Percentiles rank a stretch among this genome's conserved stretches.
phyloP scores from a whole-genome alignment of 495 filamentous ascomycete species.

The Tuber brumale region DNA sequence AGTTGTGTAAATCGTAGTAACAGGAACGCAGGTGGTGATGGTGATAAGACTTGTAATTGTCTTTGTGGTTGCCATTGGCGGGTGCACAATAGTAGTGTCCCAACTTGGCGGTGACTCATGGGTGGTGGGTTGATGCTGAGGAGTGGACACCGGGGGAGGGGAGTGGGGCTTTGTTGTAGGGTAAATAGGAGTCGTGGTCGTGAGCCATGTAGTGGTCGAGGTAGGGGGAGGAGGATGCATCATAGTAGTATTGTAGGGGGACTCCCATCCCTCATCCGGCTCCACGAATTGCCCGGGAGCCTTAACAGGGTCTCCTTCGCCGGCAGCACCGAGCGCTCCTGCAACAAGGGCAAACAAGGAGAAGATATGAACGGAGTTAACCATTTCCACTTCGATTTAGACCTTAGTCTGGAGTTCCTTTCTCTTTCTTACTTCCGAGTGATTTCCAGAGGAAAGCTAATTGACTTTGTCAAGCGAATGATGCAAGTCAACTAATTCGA shows the following conservation, averaged over 20 bases:
- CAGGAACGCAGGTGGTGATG: slow-evolving; percentile 24
- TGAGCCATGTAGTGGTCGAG: slow-evolving; percentile 9
- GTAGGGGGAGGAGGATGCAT: neutral
- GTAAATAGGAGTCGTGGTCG: slow-evolving; percentile 8
- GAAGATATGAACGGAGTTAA: slow-evolving; percentile 33
- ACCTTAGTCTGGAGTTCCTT: neutral
- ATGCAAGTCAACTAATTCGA: slow-evolving; percentile 22
- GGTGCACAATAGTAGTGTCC: slow-evolving; percentile 14
- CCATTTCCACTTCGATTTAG: slow-evolving; percentile 22
- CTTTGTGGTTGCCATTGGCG: slow-evolving; percentile 8
- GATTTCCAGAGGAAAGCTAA: slow-evolving; percentile 4
- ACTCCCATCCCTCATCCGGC: slow-evolving; percentile 4
- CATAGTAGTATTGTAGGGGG: neutral
- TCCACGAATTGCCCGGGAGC: slow-evolving; percentile 5
- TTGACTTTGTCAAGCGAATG: slow-evolving; percentile 28
- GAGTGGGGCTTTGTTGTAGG: neutral
- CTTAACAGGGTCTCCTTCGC: neutral
- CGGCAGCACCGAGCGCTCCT: slow-evolving; percentile 18
- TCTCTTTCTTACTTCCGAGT: slow-evolving; percentile 12
- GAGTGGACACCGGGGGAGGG: slow-evolving; percentile 3
- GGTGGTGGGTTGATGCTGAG: neutral
- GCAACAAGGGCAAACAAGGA: slow-evolving; percentile 20
- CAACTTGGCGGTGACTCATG: neutral
- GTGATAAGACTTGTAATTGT: slow-evolving; percentile 14
- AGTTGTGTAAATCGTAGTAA: slow-evolving; percentile 17